Conservation (phyloP, 768 basidiomycete genomes). For the Mycena latifolia region DNA sequence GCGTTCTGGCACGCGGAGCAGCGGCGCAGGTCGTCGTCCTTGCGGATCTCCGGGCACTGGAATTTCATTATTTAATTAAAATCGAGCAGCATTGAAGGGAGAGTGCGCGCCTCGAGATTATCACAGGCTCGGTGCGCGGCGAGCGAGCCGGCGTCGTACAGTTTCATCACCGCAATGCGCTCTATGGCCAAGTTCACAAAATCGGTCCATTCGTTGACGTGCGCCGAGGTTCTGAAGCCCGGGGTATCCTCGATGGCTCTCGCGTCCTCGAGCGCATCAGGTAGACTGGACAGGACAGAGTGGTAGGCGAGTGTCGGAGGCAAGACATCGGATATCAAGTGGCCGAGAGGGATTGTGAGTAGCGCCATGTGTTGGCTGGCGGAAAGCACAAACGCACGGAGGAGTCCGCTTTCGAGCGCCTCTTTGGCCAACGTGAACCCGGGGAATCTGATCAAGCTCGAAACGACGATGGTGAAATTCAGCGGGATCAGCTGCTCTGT, state of each 20-base stretch:
- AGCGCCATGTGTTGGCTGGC: constrained; percentile 6
- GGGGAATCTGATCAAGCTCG: constrained; percentile 1
- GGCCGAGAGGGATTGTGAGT: neutral
- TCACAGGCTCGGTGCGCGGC: constrained; percentile 7
- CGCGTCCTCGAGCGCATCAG: constrained; percentile 8
- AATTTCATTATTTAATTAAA: neutral
- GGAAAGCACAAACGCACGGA: constrained; percentile 18
- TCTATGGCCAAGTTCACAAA: constrained; percentile 10
- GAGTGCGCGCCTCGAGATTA: constrained; percentile 6
- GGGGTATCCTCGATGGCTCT: neutral
- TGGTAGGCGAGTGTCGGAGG: constrained; percentile 6
- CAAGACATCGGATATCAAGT: neutral
- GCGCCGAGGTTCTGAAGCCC: neutral
- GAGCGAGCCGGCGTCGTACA: constrained; percentile 13
- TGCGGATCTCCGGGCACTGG: constrained; percentile 11
- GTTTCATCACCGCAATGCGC: constrained; percentile 13
- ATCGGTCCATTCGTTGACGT: neutral
- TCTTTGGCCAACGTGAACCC: constrained; percentile 2
- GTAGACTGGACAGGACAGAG: constrained; percentile 11
- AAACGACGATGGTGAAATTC: neutral
- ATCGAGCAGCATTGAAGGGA: neutral
- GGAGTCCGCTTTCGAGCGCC: constrained; percentile 14
- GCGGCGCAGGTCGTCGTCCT: constrained; percentile 5
- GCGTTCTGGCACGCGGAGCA: constrained; percentile 19
- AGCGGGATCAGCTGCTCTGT: constrained; percentile 16